Percentiles rank a stretch among this genome's conserved stretches.
These are phyloP conservation scores for Piper longum DNA, from an alignment of 164 flowering plant species.

Conservation along the genomic window DNA sequence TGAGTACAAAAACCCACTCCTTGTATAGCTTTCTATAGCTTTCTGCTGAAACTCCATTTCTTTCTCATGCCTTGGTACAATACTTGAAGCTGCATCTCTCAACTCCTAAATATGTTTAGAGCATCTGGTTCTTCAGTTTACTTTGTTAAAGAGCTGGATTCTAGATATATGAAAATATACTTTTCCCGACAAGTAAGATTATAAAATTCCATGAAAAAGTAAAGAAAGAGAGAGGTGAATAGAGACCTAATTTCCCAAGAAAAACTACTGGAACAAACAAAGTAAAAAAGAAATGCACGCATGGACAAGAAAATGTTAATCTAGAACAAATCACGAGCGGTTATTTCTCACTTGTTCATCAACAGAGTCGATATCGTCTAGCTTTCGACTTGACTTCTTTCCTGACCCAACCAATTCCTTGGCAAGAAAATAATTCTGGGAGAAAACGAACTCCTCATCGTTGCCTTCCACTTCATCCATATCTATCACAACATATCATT, in stretches of 20 bases:
- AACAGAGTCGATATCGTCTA: conserved; percentile 61
- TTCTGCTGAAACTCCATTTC: conserved; percentile 34
- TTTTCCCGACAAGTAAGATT: not conserved
- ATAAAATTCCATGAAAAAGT: too few species aligned
- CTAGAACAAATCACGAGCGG: not conserved
- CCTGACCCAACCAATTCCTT: conserved; percentile 59
- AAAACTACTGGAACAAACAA: too few species aligned
- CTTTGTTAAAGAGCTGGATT: not conserved
- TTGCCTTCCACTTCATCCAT: conserved; percentile 38
- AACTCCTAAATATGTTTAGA: conserved; percentile 36
- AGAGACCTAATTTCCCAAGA: not conserved
- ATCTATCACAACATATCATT: too few species aligned
- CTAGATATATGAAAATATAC: not conserved
- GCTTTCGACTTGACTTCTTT: conserved; percentile 64
- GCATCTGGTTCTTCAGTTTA: not conserved
- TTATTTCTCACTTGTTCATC: conserved; percentile 55
- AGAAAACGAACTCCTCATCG: conserved; percentile 80
- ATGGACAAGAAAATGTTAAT: not conserved
- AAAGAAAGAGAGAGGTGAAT: not conserved
- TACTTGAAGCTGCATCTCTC: conserved; percentile 37
- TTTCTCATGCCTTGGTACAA: conserved; percentile 63
- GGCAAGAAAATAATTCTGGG: conserved; percentile 68
- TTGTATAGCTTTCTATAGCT: conserved; percentile 48
- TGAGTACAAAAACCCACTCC: conserved; percentile 60
- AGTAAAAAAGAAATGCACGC: not conserved